phyloP scores from a whole-genome alignment of 2,329 filamentous ascomycete genomes.

The Paecilomyces dactylethromorphus region DNA sequence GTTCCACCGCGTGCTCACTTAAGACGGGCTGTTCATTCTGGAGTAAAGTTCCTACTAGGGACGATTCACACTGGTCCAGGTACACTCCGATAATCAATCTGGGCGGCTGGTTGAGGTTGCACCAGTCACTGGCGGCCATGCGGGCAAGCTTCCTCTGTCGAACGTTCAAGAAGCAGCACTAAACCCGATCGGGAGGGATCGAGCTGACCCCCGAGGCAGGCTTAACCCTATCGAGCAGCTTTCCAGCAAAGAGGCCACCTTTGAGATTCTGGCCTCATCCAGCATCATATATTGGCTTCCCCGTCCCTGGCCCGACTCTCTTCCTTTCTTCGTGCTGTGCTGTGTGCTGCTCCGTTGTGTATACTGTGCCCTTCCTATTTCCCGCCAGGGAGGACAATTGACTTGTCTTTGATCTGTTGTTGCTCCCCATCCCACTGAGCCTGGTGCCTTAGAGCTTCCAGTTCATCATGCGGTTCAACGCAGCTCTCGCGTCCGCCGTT shows the following conservation, averaged over 20 bases:
- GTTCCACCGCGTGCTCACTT: too few relatives aligned
- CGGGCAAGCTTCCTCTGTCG: neutral
- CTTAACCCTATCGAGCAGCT: neutral
- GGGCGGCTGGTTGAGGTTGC: too few relatives aligned
- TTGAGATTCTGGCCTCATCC: slow-evolving; percentile 23
- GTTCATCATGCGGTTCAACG: slow-evolving; percentile 73
- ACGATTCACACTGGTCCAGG: too few relatives aligned
- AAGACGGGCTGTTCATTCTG: too few relatives aligned
- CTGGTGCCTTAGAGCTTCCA: slow-evolving; percentile 14
- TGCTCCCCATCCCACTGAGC: slow-evolving; percentile 6
- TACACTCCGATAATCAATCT: too few relatives aligned
- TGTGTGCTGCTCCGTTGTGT: slow-evolving; percentile 7
- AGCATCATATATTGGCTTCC: slow-evolving; percentile 20
- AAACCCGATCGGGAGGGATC: neutral
- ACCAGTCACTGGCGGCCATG: too few relatives aligned
- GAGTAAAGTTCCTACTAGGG: too few relatives aligned
- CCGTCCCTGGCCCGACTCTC: slow-evolving; percentile 10
- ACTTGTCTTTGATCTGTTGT: slow-evolving; percentile 7
- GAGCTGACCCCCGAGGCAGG: neutral
- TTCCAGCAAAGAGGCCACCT: slow-evolving; percentile 36
- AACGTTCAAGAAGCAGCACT: slow-evolving; percentile 2
- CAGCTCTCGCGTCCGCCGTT: slow-evolving; percentile 64
- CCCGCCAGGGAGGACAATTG: slow-evolving; percentile 6
- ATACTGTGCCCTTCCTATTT: slow-evolving; percentile 8
- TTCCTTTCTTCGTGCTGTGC: slow-evolving; percentile 12